phyloP scores from a whole-genome alignment of 306 rosid species.

The Spatholobus suberectus region DNA sequence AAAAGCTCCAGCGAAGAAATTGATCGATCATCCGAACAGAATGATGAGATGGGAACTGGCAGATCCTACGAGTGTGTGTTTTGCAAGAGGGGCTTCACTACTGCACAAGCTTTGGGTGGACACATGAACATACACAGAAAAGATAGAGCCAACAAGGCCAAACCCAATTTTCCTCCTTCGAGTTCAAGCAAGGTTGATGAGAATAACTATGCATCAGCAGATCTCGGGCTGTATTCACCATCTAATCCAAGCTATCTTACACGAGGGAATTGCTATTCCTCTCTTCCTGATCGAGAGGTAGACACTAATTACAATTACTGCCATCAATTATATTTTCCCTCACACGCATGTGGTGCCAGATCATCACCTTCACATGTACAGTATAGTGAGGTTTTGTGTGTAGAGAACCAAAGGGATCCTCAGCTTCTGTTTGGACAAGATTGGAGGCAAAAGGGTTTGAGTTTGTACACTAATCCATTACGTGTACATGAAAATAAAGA shows the following conservation, averaged over 20 bases:
- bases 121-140: constrained; percentile 93
- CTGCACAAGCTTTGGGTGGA: constrained; percentile 95
- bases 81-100: constrained; percentile 90
- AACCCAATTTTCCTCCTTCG: constrained; percentile 47
- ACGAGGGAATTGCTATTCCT: constrained; percentile 39
- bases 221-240: constrained; percentile 50
- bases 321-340: constrained; percentile 52
- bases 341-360: constrained; percentile 43
- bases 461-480: constrained; percentile 45
- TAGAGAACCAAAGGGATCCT: constrained; percentile 43
- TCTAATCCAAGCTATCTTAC: constrained; percentile 38
- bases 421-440: constrained; percentile 48
- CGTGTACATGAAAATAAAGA: constrained; percentile 36
- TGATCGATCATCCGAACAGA: constrained; percentile 53
- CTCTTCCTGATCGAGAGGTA: constrained; percentile 34
- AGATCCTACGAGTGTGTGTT: constrained; percentile 85
- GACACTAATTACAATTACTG: constrained; percentile 32
- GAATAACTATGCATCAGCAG: constrained; percentile 16
- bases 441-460: constrained; percentile 55
- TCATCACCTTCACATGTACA: constrained; percentile 42
- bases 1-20: constrained; percentile 68
- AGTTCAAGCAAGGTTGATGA: constrained; percentile 45
- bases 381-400: constrained; percentile 37
- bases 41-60: constrained; percentile 50
- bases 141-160: constrained; percentile 62